A percentile compares a stretch with the other conserved stretches of the same genome.
Conservation (phyloP, 2,329 filamentous ascomycete genomes). For the Trichocomaceae sp. region DNA sequence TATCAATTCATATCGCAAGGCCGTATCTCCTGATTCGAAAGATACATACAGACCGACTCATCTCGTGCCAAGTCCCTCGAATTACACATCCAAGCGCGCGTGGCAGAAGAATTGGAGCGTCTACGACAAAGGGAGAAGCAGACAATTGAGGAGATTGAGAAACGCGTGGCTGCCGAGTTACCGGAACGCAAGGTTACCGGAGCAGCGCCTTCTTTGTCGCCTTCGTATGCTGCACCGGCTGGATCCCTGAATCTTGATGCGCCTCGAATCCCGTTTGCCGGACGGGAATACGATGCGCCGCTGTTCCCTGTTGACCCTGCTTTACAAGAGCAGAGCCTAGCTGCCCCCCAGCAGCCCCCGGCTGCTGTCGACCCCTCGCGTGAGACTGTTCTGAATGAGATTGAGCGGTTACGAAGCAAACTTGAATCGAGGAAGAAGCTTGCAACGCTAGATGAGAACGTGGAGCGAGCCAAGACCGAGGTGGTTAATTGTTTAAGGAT, state of each 20-base stretch:
- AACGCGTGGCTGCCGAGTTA: slow-evolving; percentile 45
- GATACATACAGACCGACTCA: slow-evolving; percentile 66
- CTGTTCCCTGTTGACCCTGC: slow-evolving; percentile 13
- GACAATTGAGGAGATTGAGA: slow-evolving; percentile 62
- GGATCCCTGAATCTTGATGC: slow-evolving; percentile 34
- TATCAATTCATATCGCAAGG: neutral
- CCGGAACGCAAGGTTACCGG: slow-evolving; percentile 27
- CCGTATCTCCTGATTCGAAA: neutral
- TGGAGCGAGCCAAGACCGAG: slow-evolving; percentile 67
- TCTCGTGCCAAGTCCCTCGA: slow-evolving; percentile 78
- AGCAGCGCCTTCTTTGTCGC: slow-evolving; percentile 20
- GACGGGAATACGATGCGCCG: slow-evolving; percentile 26
- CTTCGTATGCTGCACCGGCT: slow-evolving; percentile 22
- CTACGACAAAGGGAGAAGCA: slow-evolving; percentile 65
- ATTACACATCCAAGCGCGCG: slow-evolving; percentile 80
- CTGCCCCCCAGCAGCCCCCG: slow-evolving; percentile 7
- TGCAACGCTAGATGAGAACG: slow-evolving; percentile 59
- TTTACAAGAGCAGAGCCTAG: slow-evolving; percentile 13
- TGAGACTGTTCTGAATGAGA: slow-evolving; percentile 51
- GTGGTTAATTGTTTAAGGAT: slow-evolving; percentile 74
- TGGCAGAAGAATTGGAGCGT: slow-evolving; percentile 75
- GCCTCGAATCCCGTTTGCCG: slow-evolving; percentile 39
- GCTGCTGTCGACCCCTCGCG: slow-evolving; percentile 39
- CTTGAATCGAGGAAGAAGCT: slow-evolving; percentile 56
- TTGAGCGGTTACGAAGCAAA: slow-evolving; percentile 51